A percentile compares a stretch with the other conserved stretches of the same genome.
Conservation (phyloP, 2,329 filamentous ascomycete species). For the Colletotrichum sp. region DNA sequence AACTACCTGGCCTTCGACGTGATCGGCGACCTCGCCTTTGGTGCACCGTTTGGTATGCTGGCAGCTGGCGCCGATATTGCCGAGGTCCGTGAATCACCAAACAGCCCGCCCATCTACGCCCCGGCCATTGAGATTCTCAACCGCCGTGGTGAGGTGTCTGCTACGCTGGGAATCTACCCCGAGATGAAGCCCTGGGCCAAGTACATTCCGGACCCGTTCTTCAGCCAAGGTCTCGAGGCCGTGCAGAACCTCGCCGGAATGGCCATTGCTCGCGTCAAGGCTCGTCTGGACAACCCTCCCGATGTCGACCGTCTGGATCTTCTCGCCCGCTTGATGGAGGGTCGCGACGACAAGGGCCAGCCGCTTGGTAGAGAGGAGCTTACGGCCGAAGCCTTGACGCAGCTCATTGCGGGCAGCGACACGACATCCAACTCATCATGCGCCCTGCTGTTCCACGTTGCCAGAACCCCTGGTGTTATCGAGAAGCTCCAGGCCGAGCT, state of each 20-base stretch:
- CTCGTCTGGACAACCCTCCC: conserved; percentile 72
- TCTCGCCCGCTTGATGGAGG: conserved; percentile 83
- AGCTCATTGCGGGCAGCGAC: conserved; percentile 82
- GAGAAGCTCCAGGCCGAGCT: conserved; percentile 77
- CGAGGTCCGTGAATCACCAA: conserved; percentile 47
- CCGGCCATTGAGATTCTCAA: conserved; percentile 89
- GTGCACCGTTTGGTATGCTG: conserved; percentile 25
- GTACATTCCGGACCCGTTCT: conserved; percentile 84
- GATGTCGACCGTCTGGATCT: conserved; percentile 76
- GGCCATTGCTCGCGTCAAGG: conserved; percentile 80
- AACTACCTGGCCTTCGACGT: conserved; percentile 23
- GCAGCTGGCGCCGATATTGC: conserved; percentile 20
- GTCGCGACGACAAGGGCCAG: conserved; percentile 79
- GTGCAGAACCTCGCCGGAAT: conserved; percentile 86
- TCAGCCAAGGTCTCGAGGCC: conserved; percentile 73
- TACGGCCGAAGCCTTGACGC: conserved; percentile 87
- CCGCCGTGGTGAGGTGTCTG: conserved; percentile 84
- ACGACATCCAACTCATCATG: conserved; percentile 83
- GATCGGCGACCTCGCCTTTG: conserved; percentile 26
- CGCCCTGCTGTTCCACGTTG: conserved; percentile 79
- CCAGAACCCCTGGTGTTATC: conserved; percentile 73
- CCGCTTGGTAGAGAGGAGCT: conserved; percentile 79
- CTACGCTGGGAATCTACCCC: conserved; percentile 77
- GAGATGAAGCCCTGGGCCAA: conserved; percentile 79
- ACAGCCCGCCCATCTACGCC: conserved; percentile 69